Base-by-base conservation (phyloP, 768 basidiomycete species). In the Butyriboletus loyo region DNA sequence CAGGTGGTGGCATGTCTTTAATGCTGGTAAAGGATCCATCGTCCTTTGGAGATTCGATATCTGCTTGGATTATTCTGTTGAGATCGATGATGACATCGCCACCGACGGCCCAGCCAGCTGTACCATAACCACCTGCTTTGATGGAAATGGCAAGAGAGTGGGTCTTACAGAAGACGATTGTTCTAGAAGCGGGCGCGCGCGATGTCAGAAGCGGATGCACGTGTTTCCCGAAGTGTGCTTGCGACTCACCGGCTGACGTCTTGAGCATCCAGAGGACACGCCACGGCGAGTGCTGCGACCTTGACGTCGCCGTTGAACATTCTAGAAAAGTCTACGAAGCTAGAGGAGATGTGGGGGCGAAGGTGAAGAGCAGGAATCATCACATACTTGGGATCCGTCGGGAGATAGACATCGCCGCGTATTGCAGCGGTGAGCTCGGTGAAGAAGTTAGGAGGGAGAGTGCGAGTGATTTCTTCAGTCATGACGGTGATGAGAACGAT, bases 61-160 rank as follows among this genome's bases (percentile, higher is more conserved):
- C 80, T 35, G 89, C 74, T 34, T 86, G 84, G 47, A 75, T 74
- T 45, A 97, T 72, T 59, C 77, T 81, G 61, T 77, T 81, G 43
- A 96, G 71, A 71, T 96, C 94, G 58, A 95, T 69, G 63, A 96
- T 84, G 51, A 96, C 75, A 61, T 95, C 87, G 34, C 94, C 94
- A 15, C 84, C 84, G 49, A 95, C 81, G 42, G 90, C 83, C 88
- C 92, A 92, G 1, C 92, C 93, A 10, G 86, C 90, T 1, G 89
- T 94, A 7, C 92, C 94, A 64, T 89, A 94, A 0, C 94, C 94
- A 24, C 94, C 94, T 1, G 90, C 88, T 66, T 92, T 93, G 60
- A 93, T 79, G 9, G 90, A 92, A 6, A 87, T 81, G 10, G 86
- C 83, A 3, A 95, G 72, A 0, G 72, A 71, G 62, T 92, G 77